Evolutionary conservation across 2,329 filamentous ascomycete genomes (phyloP), one percentile per base, ranked within the genome.

Genomic region (Aureobasidium sp.): DNA sequence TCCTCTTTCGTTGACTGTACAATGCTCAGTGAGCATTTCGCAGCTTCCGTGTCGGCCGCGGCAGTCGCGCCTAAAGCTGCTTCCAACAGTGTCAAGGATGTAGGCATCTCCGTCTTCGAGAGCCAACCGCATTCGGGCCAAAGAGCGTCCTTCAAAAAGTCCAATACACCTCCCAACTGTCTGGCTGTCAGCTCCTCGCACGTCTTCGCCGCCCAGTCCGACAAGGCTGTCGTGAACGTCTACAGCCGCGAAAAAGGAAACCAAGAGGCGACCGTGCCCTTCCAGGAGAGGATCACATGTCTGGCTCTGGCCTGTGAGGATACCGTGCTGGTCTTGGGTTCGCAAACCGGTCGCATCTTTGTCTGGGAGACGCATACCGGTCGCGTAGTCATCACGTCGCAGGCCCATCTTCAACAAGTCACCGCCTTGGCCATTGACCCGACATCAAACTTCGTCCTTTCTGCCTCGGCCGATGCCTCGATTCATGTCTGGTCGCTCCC

Each of bases 141-240:
- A 70, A 87, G 87, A 69, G 79, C 84, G 64, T 82, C 86, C 50
- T 92, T 94, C 81, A 97, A 96, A 80, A 97, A 96, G 77, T 95
- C 89, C 77, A 88, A 89, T 17, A 85, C 86, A n/a, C 81, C 86
- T 27, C 78, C 81, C 61, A 89, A 93, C 73, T 87, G 89, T 67
- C 77, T 99, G 60, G 92, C 90, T 31, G 81, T 92, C 67, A 95
- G 82, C 73, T 79, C 83, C 46, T 86, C 86, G 21, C 94, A 99
- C 71, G 81, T 97, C 49, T 99, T 96, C 71, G 88, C 92, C 4
- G 93, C 90, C 4, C 94, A 99, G 73, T 82, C 88, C 53, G 91
- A 92, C 65, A 97, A 96, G 74, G 90, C 91, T 0, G 89, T 95
- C 43, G 82, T 99, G 1, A 90, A 97, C 74, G 90, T 99, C 60